Base-by-base conservation (phyloP, 2,329 filamentous ascomycete species). In the Colletotrichum sp. region DNA sequence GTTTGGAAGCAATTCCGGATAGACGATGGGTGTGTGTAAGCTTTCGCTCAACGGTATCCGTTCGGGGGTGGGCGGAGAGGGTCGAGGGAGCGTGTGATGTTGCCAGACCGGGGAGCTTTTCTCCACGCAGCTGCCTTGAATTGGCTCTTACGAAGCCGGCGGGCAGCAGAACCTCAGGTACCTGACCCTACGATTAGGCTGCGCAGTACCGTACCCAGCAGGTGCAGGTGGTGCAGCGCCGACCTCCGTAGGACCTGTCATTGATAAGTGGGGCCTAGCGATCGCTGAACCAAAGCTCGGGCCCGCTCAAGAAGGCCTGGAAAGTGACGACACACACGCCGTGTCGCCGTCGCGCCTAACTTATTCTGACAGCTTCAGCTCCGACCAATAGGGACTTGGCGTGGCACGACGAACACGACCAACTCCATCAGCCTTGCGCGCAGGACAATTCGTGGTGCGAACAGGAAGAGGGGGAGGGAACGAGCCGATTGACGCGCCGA, bases 61-160 rank as follows among this genome's bases (percentile, higher is more conserved):
- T 72, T 48, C 24, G 55, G 55, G 67, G 15, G 55, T 15, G 24
- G 24, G 67, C 21, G 67, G 65, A 63, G 65, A 63, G 34, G 61
- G 21, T 61, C 65, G 38, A 34, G 34, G 61, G 70, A 58, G 74
- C 57, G 48, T 64, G 71, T 74, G 70, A 68, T 52, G 71, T 76
- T 48, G 26, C 43, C 32, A 75, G 68, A 64, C 73, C n/a, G 32
- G 63, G 69, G 24, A 67, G 69, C 73, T 72, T 72, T 72, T 75
- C 74, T 74, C 64, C 74, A 74, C 63, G 70, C 74, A 76, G 74
- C 34, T 76, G 74, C 74, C 70, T 76, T 76, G 74, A 76, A 73
- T 74, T 69, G 43, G 70, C 66, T 72, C 55, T 48, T 75, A 74
- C 48, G 43, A 60, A 72, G 69, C 63, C 64, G 3, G 43, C 43